Percentiles rank a stretch among this genome's conserved stretches.
Evolutionary conservation across 2,329 filamentous ascomycete species (phyloP).

Genomic region (Tolypocladium endophyticum): DNA sequence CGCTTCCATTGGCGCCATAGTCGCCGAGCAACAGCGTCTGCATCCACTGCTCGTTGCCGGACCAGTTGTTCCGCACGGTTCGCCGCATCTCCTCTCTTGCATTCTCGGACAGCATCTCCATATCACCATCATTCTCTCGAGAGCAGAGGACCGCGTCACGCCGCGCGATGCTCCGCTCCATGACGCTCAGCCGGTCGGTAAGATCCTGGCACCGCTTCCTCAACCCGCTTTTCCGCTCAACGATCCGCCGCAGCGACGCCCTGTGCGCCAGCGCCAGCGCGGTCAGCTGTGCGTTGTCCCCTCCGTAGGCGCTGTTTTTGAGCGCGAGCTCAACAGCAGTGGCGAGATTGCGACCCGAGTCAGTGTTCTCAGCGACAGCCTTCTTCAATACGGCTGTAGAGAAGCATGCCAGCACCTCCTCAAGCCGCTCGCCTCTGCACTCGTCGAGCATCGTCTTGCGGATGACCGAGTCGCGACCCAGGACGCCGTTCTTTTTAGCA

Average conservation of each 20-base stretch:
- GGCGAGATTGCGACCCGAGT: slow-evolving; percentile 29
- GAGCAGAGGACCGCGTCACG: slow-evolving; percentile 37
- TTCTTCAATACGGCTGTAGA: slow-evolving; percentile 76
- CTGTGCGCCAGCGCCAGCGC: slow-evolving; percentile 66
- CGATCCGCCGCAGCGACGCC: slow-evolving; percentile 47
- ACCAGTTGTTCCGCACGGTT: slow-evolving; percentile 63
- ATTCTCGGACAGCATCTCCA: slow-evolving; percentile 28
- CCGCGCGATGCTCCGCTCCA: slow-evolving; percentile 45
- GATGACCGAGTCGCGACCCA: slow-evolving; percentile 70
- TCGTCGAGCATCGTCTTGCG: slow-evolving; percentile 96
- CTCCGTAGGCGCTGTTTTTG: slow-evolving; percentile 47
- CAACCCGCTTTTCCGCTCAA: slow-evolving; percentile 50
- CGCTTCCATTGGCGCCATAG: slow-evolving; percentile 42
- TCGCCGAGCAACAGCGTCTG: slow-evolving; percentile 61
- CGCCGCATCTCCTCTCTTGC: slow-evolving; percentile 42
- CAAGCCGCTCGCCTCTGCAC: slow-evolving; percentile 82
- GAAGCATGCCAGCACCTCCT: slow-evolving; percentile 75
- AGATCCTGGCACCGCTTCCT: slow-evolving; percentile 53
- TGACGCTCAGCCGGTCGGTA: slow-evolving; percentile 50
- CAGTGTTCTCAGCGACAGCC: slow-evolving; percentile 35
- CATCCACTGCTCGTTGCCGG: slow-evolving; percentile 66
- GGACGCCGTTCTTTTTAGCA: slow-evolving; percentile 74
- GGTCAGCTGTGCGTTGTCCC: slow-evolving; percentile 44
- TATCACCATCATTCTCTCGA: slow-evolving; percentile 13
- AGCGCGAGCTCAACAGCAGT: slow-evolving; percentile 45